Percentiles rank a stretch among this genome's conserved stretches.
phyloP scores from a whole-genome alignment of 257 asterid genomes.

The Echium plantagineum region DNA sequence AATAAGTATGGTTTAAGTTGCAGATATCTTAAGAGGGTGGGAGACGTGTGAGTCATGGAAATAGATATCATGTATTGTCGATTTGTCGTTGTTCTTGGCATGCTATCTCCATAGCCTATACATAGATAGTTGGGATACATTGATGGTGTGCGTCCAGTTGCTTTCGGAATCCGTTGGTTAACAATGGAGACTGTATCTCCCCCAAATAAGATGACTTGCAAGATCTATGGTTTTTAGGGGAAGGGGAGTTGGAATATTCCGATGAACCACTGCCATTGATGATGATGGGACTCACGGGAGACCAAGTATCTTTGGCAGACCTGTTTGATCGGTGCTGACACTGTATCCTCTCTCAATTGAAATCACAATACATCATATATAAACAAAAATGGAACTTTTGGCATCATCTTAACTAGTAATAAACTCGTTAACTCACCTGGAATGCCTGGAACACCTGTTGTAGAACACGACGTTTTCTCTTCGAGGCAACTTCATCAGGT shows the following conservation, averaged over 20 bases:
- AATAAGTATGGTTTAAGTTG: no score
- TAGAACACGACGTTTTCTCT: constrained; percentile 80
- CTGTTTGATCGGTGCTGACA: constrained; percentile 58
- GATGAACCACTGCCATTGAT: constrained; percentile 47
- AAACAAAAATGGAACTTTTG: not conserved
- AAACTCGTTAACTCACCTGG: constrained; percentile 36
- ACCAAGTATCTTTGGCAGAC: constrained; percentile 89
- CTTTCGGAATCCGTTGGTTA: constrained; percentile 33
- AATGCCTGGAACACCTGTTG: constrained; percentile 98
- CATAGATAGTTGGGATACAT: constrained; percentile 38
- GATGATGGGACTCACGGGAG: constrained; percentile 87
- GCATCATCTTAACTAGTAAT: not conserved
- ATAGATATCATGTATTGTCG: no score
- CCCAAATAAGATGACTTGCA: constrained; percentile 82
- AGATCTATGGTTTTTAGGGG: constrained; percentile 44
- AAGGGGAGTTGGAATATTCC: constrained; percentile 40
- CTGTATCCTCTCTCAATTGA: constrained; percentile 81
- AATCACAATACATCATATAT: not conserved
- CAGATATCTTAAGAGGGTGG: no score
- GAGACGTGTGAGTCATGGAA: no score
- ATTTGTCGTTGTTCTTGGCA: no score
- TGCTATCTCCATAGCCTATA: constrained; percentile 8
- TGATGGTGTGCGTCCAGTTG: constrained; percentile 39
- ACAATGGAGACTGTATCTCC: constrained; percentile 55
- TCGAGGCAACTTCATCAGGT: constrained; percentile 81